Evolutionary conservation across 257 asterid species (phyloP).

Genomic region (Henckelia pumila): DNA sequence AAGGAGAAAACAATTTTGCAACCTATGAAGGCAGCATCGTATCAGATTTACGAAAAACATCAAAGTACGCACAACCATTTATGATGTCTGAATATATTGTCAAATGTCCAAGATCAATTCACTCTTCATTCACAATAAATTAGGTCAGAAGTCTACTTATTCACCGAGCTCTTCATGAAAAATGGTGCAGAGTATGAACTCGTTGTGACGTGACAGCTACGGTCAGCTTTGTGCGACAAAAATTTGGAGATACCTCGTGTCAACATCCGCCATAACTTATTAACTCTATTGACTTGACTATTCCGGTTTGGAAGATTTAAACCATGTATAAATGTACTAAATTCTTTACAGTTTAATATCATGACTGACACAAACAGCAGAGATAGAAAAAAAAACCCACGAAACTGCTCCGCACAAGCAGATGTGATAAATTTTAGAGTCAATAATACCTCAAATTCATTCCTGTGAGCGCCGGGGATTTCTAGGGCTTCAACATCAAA

Average conservation of each 20-base stretch:
- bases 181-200: no score
- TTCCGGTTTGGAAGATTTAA: no score
- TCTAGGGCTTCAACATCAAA: slow-evolving; percentile 97
- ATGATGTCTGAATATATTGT: slow-evolving; percentile 20
- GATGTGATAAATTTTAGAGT: neutral
- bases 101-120: neutral
- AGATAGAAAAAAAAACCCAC: neutral
- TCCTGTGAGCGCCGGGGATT: slow-evolving; percentile 80
- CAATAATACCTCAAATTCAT: slow-evolving; percentile 73
- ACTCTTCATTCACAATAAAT: slow-evolving; percentile 5
- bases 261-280: neutral
- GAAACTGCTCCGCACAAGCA: neutral
- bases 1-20: neutral
- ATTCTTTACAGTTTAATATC: no score
- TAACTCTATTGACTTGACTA: no score
- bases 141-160: neutral
- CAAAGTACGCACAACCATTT: slow-evolving; percentile 1
- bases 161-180: no score
- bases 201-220: no score
- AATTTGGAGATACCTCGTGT: no score
- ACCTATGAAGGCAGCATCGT: neutral
- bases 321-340: no score
- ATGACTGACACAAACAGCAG: neutral
- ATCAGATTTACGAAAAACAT: slow-evolving; percentile 19
- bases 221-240: no score